Conservation (phyloP, 768 basidiomycete genomes). For the Xerocomus spinulosus region DNA sequence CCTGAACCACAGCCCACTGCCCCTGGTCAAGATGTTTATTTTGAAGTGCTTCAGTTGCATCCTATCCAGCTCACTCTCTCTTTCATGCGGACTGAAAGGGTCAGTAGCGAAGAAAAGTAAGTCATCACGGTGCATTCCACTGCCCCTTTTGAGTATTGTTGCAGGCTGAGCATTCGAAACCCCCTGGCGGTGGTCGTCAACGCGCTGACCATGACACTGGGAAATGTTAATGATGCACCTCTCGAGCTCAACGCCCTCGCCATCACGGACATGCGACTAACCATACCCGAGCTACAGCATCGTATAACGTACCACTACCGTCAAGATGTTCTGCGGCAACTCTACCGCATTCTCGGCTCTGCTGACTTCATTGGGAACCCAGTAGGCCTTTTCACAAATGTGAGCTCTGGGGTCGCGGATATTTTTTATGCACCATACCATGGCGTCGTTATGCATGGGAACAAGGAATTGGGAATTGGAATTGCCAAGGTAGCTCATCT, state of each 20-base stretch:
- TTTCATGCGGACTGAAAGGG: constrained; percentile 94
- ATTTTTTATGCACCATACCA: constrained; percentile 99
- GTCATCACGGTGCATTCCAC: constrained; percentile 18
- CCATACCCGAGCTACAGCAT: constrained; percentile 75
- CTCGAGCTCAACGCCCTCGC: constrained; percentile 91
- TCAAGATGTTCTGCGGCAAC: constrained; percentile 87
- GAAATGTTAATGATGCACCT: constrained; percentile 94
- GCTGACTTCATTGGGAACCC: constrained; percentile 97
- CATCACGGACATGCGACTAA: constrained; percentile 91
- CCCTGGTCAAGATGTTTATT: constrained; percentile 80
- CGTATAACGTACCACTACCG: constrained; percentile 90
- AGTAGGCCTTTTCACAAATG: constrained; percentile 96
- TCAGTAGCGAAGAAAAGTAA: constrained; percentile 92
- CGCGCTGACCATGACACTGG: constrained; percentile 93
- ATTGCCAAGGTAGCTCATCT: constrained; percentile 71
- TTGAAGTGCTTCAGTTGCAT: constrained; percentile 92
- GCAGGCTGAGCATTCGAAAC: constrained; percentile 73
- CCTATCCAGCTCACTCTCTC: constrained; percentile 90
- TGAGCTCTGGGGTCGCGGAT: constrained; percentile 95
- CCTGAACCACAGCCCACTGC: constrained; percentile 66
- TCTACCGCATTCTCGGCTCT: constrained; percentile 96
- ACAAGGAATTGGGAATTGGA: constrained; percentile 88
- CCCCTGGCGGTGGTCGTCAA: constrained; percentile 92
- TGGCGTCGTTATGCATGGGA: constrained; percentile 94
- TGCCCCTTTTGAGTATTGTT: constrained; percentile 2